These are phyloP conservation scores for Collybia sordida DNA, from an alignment of 768 basidiomycete species.

Conservation along the genomic window DNA sequence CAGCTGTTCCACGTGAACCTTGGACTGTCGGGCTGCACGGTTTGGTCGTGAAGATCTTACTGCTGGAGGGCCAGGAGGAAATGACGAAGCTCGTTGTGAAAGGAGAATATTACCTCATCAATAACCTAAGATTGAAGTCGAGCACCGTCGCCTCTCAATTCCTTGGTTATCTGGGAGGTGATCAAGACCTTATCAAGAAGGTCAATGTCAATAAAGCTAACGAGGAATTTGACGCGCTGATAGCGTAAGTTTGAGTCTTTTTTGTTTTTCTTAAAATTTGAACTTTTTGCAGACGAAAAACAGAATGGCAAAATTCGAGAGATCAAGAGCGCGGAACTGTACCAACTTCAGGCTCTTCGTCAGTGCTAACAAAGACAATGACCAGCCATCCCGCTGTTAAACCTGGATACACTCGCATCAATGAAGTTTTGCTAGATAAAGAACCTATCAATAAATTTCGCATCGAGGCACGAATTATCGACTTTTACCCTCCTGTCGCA, in stretches of 20 bases:
- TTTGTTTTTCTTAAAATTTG: neutral
- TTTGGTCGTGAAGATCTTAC: conserved; percentile 48
- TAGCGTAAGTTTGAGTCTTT: conserved; percentile 31
- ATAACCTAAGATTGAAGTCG: conserved; percentile 49
- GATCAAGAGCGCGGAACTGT: no score
- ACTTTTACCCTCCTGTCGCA: conserved; percentile 55
- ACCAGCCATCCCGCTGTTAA: neutral
- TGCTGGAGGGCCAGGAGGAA: conserved; percentile 48
- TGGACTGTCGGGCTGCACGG: conserved; percentile 50
- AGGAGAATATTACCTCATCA: conserved; percentile 47
- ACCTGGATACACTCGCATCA: conserved; percentile 21
- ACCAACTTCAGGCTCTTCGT: neutral
- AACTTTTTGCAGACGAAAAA: conserved; percentile 23
- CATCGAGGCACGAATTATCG: conserved; percentile 48
- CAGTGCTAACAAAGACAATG: neutral
- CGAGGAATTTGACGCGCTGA: conserved; percentile 38
- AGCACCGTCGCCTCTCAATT: conserved; percentile 27
- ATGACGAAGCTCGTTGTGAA: conserved; percentile 33
- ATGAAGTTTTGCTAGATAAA: conserved; percentile 31
- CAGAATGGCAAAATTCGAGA: conserved; percentile 21
- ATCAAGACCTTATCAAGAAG: conserved; percentile 41
- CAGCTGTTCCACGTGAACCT: conserved; percentile 23
- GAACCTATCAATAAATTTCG: conserved; percentile 37
- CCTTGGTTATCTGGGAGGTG: conserved; percentile 47
- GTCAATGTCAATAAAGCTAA: conserved; percentile 38